Evolutionary conservation across 208 protist species (phyloP), one percentile per base, ranked within the genome.

Genomic region (Phytomonas sp.): DNA sequence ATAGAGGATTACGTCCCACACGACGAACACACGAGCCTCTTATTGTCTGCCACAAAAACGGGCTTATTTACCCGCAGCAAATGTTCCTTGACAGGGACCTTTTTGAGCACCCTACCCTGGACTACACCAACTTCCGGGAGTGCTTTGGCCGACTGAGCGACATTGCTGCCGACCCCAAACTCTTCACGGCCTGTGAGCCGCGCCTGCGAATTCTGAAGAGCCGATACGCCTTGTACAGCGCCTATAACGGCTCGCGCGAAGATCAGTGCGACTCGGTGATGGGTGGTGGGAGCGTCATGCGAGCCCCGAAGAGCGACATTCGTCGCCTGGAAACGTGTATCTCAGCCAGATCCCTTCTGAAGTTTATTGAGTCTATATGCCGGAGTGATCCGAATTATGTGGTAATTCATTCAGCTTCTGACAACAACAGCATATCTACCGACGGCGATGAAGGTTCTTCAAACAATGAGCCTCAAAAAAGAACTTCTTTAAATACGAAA

Each of bases 161-260:
- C 62, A 65, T 90, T 6, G 61, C 83, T 6, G 70, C 75, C 63
- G 79, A 75, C 62, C 72, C 72, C 7, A 62, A 77, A 31, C 67
- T 89, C 43, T 95, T 93, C 71, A 88, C 85, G 5, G 89, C 89
- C 0, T 84, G 83, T 66, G 86, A 92, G 72, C 84, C 85, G 31
- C 87, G 89, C 1, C 69, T 91, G 20, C 84, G 85, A 71, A 76
- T 95, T 23, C 71, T 95, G 72, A 78, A 87, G 67, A 82, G 87
- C 67, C 83, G 80, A 60, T 92, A 82, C 68, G 74, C 53, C 17
- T 81, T 95, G 26, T 83, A 90, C 70, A 81, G 87, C 31, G 79
- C 81, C 68, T 95, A 87, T 77, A 95, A 92, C 70, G 75, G 77
- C 40, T 30, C 20, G 17, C 83, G 84, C 65, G 89, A 95, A 76